A percentile compares a stretch with the other conserved stretches of the same genome.
Conservation (phyloP, 2,329 filamentous ascomycete genomes). For the Chaetoscypha palmicola region DNA sequence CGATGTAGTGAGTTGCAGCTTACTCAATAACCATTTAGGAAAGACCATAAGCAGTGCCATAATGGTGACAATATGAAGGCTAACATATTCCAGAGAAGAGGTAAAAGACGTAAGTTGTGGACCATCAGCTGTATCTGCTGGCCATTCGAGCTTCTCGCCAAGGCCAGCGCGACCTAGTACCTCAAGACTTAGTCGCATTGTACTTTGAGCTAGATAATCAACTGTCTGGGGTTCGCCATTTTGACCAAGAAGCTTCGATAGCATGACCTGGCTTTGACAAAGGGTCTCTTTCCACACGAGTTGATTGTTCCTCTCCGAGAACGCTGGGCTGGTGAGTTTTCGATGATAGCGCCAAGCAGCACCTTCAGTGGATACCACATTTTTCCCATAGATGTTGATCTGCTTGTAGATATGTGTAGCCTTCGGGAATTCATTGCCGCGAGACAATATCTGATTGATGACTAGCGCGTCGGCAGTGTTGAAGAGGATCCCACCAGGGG, state of each 20-base stretch:
- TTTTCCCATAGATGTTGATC: constrained; percentile 25
- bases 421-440: constrained; percentile 26
- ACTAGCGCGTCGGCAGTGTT: constrained; percentile 56
- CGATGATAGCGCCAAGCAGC: constrained; percentile 24
- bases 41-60: constrained; percentile 5
- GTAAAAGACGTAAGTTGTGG: constrained; percentile 7
- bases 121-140: constrained; percentile 37
- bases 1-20: neutral
- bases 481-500: constrained; percentile 46
- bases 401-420: constrained; percentile 21
- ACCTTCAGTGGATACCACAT: constrained; percentile 26
- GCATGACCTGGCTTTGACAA: constrained; percentile 37
- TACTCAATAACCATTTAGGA: constrained; percentile 8
- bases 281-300: constrained; percentile 37
- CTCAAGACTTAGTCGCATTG: constrained; percentile 53
- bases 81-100: constrained; percentile 5
- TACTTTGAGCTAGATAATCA: constrained; percentile 43
- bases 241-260: constrained; percentile 34
- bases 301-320: constrained; percentile 39
- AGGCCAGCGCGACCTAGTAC: constrained; percentile 64
- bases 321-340: constrained; percentile 24
- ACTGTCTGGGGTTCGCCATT: constrained; percentile 34
- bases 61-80: constrained; percentile 4
- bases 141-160: constrained; percentile 51
- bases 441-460: constrained; percentile 21